phyloP scores from a whole-genome alignment of 257 asterid genomes.

The Catharanthus roseus region DNA sequence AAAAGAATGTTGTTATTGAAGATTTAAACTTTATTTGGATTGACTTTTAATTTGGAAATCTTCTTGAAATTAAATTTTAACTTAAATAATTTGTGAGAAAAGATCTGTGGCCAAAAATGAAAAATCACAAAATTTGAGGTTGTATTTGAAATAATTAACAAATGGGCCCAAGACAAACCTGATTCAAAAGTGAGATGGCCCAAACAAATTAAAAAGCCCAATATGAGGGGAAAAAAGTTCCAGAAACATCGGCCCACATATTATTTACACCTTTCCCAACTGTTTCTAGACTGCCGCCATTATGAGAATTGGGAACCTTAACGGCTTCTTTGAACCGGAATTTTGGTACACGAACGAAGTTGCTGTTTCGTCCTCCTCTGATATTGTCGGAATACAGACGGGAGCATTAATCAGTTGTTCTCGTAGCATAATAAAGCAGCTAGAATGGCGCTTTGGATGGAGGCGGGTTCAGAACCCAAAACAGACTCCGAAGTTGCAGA shows the following conservation, averaged over 20 bases:
- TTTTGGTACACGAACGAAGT: neutral
- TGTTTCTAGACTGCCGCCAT: neutral
- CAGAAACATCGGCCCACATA: neutral
- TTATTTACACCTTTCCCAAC: neutral
- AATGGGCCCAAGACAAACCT: too few relatives aligned
- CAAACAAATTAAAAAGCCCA: too few relatives aligned
- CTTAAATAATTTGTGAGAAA: too few relatives aligned
- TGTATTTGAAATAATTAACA: too few relatives aligned
- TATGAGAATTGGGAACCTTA: neutral
- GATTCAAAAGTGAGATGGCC: too few relatives aligned
- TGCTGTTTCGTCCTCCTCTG: neutral
- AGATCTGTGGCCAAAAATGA: too few relatives aligned
- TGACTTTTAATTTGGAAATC: too few relatives aligned
- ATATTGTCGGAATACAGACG: neutral
- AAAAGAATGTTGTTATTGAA: too few relatives aligned
- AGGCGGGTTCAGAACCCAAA: conserved; percentile 63
- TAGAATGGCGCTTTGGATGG: conserved; percentile 72
- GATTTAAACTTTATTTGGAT: too few relatives aligned
- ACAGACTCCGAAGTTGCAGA: conserved; percentile 46
- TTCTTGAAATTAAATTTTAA: too few relatives aligned
- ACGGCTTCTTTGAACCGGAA: neutral
- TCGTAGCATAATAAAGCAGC: neutral
- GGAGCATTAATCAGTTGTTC: neutral
- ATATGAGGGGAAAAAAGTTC: neutral
- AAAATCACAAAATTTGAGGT: too few relatives aligned